phyloP scores from a whole-genome alignment of 1,284 basidiomycete genomes.

The Crocinoboletus sp. region DNA sequence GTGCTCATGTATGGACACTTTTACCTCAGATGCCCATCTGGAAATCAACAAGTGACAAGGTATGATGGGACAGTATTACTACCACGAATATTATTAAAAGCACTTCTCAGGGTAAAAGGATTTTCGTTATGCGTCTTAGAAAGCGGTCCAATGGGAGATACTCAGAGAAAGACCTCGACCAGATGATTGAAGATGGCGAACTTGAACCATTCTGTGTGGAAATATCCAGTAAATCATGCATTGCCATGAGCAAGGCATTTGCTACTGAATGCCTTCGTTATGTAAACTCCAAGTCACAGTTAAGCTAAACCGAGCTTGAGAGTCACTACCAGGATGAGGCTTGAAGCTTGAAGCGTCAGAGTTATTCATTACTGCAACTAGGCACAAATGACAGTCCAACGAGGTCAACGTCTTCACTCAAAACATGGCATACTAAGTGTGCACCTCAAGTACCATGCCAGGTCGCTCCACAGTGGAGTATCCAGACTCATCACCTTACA shows the following conservation, averaged over 20 bases:
- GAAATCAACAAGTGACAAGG: conserved; percentile 34
- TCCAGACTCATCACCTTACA: conserved; percentile 17
- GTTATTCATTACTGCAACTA: background rate
- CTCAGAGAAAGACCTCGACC: conserved; percentile 28
- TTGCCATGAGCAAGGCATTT: conserved; percentile 23
- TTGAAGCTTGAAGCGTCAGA: background rate
- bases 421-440: no score
- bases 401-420: no score
- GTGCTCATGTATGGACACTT: conserved; percentile 39
- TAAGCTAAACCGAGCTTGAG: background rate
- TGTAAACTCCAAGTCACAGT: conserved; percentile 5
- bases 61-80: conserved; percentile 16
- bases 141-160: conserved; percentile 27
- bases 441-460: background rate
- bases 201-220: conserved; percentile 40
- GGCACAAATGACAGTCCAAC: no score
- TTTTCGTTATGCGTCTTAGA: conserved; percentile 33
- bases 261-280: conserved; percentile 21
- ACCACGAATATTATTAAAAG: background rate
- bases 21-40: conserved; percentile 32
- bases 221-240: conserved; percentile 31
- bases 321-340: background rate
- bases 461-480: background rate
- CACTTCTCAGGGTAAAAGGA: conserved; percentile 31
- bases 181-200: conserved; percentile 33